These are phyloP conservation scores for Poa pratensis DNA, from an alignment of 176 grass and related monocot species.

Conservation along the genomic window DNA sequence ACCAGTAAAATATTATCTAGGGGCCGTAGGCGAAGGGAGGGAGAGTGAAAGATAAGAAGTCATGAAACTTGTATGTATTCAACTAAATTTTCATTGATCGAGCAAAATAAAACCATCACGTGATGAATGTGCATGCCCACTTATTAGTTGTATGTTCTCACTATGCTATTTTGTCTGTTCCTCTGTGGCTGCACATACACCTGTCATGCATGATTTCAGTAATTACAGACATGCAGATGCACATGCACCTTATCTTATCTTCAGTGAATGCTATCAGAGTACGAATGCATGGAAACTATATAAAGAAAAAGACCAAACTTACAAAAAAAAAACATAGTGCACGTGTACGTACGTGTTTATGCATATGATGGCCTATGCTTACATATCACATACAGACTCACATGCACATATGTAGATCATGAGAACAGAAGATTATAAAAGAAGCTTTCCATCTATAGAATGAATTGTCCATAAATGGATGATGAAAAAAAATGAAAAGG, in stretches of 20 bases:
- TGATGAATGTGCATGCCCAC: background rate
- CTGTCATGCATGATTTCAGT: background rate
- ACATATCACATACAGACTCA: background rate
- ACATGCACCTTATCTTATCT: slow-evolving; percentile 7
- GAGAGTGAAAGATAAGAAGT: background rate
- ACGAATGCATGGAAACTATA: background rate
- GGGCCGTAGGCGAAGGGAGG: background rate
- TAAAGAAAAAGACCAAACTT: background rate
- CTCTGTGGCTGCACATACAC: background rate
- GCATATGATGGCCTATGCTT: background rate
- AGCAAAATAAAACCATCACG: background rate
- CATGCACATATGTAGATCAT: background rate
- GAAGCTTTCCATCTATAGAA: background rate
- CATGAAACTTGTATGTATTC: background rate
- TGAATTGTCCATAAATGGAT: background rate
- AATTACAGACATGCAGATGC: background rate
- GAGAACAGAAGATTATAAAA: background rate
- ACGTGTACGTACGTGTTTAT: background rate
- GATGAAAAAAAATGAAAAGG: background rate
- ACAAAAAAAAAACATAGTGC: no score
- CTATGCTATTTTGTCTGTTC: background rate
- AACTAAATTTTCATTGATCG: background rate
- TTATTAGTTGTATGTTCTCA: background rate
- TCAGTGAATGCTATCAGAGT: background rate
- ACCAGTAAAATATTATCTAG: background rate